phyloP scores from a whole-genome alignment of 1,284 basidiomycete genomes.

The Peniophora sp. region DNA sequence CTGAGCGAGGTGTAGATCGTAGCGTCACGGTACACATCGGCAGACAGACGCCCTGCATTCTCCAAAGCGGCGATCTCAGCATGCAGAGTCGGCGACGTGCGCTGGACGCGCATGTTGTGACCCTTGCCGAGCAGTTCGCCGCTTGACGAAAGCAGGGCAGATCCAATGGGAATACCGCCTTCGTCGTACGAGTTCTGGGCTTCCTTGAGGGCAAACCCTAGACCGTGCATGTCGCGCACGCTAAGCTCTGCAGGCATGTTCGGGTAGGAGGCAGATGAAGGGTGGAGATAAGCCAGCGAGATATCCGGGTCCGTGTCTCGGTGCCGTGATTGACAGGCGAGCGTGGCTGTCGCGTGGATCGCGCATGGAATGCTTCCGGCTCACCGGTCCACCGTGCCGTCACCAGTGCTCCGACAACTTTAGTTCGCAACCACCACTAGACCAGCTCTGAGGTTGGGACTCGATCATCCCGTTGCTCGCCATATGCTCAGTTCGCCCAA shows the following conservation, averaged over 20 bases:
- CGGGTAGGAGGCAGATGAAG: too few relatives aligned
- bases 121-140: conserved; percentile 31
- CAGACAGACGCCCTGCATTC: conserved; percentile 36
- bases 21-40: conserved; percentile 32
- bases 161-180: conserved; percentile 55
- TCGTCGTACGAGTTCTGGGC: conserved; percentile 18
- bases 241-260: not conserved
- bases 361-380: too few relatives aligned
- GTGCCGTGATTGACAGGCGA: too few relatives aligned
- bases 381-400: too few relatives aligned
- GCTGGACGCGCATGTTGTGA: conserved; percentile 49
- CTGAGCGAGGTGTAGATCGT: conserved; percentile 41
- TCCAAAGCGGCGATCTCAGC: conserved; percentile 49
- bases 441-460: too few relatives aligned
- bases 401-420: too few relatives aligned
- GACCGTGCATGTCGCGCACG: conserved; percentile 7
- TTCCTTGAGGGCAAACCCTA: conserved; percentile 7
- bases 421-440: too few relatives aligned
- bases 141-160: conserved; percentile 22
- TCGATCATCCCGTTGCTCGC: too few relatives aligned
- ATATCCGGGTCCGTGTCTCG: too few relatives aligned
- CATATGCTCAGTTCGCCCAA: too few relatives aligned
- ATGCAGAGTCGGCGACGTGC: conserved; percentile 43
- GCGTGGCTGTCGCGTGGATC: too few relatives aligned
- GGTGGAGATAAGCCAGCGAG: too few relatives aligned